Evolutionary conservation across 192 early-diverging fungal species (phyloP).

Genomic region (Hyaloraphidium curvatum): DNA sequence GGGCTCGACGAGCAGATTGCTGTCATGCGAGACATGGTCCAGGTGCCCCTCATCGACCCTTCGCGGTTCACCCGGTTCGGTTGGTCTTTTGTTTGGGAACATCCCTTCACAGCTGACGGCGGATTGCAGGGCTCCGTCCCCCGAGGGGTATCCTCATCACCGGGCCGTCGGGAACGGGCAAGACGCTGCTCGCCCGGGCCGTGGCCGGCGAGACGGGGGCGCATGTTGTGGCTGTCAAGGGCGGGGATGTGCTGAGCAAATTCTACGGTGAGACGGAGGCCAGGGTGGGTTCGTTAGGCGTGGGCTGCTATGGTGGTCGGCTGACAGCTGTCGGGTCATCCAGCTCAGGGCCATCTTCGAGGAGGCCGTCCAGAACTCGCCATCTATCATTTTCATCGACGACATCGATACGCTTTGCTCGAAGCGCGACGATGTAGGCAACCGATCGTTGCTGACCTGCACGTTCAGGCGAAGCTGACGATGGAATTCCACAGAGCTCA

Average conservation of each 20-base stretch:
- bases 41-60: constrained; percentile 50
- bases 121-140: constrained; percentile 42
- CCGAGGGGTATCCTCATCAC: constrained; percentile 77
- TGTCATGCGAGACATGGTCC: constrained; percentile 65
- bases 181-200: constrained; percentile 80
- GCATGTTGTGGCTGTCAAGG: constrained; percentile 65
- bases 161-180: constrained; percentile 91
- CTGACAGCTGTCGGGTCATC: not conserved
- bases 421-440: constrained; percentile 50
- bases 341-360: constrained; percentile 58
- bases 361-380: constrained; percentile 42
- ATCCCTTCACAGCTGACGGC: not conserved
- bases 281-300: not conserved
- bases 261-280: constrained; percentile 87
- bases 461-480: no score
- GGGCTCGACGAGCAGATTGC: constrained; percentile 54
- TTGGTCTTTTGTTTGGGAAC: constrained; percentile 7
- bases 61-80: constrained; percentile 54
- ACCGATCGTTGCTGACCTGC: no score
- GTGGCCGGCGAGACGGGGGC: constrained; percentile 59
- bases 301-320: not conserved
- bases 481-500: constrained; percentile 19
- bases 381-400: constrained; percentile 82
- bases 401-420: constrained; percentile 88
- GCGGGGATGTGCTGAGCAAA: constrained; percentile 72